Evolutionary conservation across 148 eudicot species (phyloP), one percentile per base, ranked within the genome.

Genomic region (Vaccinium myrtillus): DNA sequence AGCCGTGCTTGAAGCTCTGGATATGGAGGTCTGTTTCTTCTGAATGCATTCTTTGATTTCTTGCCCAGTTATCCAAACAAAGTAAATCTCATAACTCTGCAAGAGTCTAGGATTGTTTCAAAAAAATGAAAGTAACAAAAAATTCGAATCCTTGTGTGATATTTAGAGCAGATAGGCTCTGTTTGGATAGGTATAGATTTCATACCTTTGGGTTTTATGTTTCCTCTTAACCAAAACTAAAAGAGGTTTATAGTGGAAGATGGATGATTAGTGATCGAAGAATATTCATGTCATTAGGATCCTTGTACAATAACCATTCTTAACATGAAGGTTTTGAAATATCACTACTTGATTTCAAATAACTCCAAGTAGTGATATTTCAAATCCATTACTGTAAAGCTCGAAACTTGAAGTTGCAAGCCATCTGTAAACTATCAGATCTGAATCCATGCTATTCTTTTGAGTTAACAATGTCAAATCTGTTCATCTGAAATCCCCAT

Each of bases 1-100:
- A 78, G 91, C 83, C 67, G 91, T 96, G 65, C 88, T 96, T 87
- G 94, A 92, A 85, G 92, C 92, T 80, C 90, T 96, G 39, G 91
- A 90, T 84, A 77, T 90, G 74, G 94, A 93, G 98, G 98, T 96
- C 78, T 54, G 94, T 82, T 32, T 7, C 77, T 51, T 23, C 21
- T 39, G 76, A 11, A 51, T 43, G 18, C 49, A 10, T n/a, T 13
- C 53, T 39, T 8, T 67, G 7, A 25, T 81, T 69, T 59, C 55
- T 63, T 81, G 14, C 48, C 15, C 8, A 53, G 13, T 30, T 65
- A 11, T 65, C 19, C 21, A 15, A 36, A 25, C 14, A 43, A 39
- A 63, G 71, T 70, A 71, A 16, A 11, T 27, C 23, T 70, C 14
- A 21, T 82, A 48, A 48, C 59, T 67, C 43, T 9, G 19, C 74